phyloP scores from a whole-genome alignment of 169 alveolate genomes.

The Plasmodium yoelii region DNA sequence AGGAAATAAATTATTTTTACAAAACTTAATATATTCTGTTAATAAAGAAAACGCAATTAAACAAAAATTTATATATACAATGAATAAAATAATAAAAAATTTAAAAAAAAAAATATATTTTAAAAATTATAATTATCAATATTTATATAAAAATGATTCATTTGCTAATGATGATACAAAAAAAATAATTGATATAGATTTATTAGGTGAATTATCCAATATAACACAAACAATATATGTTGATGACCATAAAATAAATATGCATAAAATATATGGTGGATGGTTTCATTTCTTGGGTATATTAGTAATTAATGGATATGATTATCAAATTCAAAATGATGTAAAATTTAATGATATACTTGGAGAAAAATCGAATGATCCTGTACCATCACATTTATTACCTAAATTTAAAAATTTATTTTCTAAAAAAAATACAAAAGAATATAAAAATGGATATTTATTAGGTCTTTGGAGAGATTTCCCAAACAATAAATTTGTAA shows the following conservation, averaged over 20 bases:
- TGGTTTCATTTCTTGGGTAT: slow-evolving; percentile 73
- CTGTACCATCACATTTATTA: slow-evolving; percentile 12
- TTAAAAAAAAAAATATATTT: slow-evolving; percentile 41
- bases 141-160: slow-evolving; percentile 37
- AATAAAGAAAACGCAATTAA: slow-evolving; percentile 45
- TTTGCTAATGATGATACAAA: slow-evolving; percentile 32
- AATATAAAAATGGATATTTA: slow-evolving; percentile 26
- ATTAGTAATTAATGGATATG: slow-evolving; percentile 46
- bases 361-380: slow-evolving; percentile 3
- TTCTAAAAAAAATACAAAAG: slow-evolving; percentile 14
- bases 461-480: slow-evolving; percentile 75
- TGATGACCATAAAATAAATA: slow-evolving; percentile 22
- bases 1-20: slow-evolving; percentile 62
- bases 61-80: slow-evolving; percentile 25
- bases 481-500: slow-evolving; percentile 13
- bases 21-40: slow-evolving; percentile 45
- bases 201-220: slow-evolving; percentile 49
- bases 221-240: slow-evolving; percentile 33
- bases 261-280: slow-evolving; percentile 72
- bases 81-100: slow-evolving; percentile 26
- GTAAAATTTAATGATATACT: too few relatives aligned
- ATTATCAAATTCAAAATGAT: not conserved
- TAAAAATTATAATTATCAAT: slow-evolving; percentile 53
- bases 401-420: slow-evolving; percentile 12
- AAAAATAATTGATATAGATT: slow-evolving; percentile 28